Evolutionary conservation across 257 asterid genomes (phyloP).

Genomic region (Solanum lycopersicoides): DNA sequence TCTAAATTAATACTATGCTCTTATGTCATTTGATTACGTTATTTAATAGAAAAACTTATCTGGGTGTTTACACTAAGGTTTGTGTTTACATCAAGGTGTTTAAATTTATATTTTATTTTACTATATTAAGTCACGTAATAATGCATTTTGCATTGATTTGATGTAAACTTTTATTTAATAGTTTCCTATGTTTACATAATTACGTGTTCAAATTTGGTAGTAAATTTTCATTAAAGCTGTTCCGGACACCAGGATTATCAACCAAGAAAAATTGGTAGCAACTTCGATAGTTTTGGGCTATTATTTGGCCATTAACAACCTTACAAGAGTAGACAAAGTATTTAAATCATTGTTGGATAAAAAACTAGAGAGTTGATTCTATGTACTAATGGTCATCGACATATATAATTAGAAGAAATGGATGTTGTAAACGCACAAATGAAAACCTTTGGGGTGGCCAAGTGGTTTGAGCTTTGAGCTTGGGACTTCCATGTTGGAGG

Average conservation of each 20-base stretch:
- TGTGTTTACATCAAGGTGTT: too few relatives aligned
- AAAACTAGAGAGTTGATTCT: background rate
- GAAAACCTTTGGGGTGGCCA: too few relatives aligned
- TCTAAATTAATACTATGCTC: background rate
- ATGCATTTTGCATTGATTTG: too few relatives aligned
- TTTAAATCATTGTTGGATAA: background rate
- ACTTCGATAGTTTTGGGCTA: background rate
- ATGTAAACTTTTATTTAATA: background rate
- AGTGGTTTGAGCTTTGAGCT: too few relatives aligned
- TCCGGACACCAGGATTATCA: accelerated
- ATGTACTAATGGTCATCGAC: background rate
- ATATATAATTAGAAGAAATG: background rate
- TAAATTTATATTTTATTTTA: too few relatives aligned
- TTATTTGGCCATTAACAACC: background rate
- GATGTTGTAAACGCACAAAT: background rate
- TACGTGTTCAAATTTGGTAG: background rate
- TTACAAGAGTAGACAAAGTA: background rate
- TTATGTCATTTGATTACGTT: background rate
- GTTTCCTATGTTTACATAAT: background rate
- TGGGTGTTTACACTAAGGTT: too few relatives aligned
- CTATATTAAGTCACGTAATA: too few relatives aligned
- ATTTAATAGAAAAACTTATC: background rate
- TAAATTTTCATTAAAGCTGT: background rate
- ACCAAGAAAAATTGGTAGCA: background rate
- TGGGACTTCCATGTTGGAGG: too few relatives aligned